Base-by-base conservation (phyloP, 495 filamentous ascomycete genomes). In the Wilcoxina mikolae region DNA sequence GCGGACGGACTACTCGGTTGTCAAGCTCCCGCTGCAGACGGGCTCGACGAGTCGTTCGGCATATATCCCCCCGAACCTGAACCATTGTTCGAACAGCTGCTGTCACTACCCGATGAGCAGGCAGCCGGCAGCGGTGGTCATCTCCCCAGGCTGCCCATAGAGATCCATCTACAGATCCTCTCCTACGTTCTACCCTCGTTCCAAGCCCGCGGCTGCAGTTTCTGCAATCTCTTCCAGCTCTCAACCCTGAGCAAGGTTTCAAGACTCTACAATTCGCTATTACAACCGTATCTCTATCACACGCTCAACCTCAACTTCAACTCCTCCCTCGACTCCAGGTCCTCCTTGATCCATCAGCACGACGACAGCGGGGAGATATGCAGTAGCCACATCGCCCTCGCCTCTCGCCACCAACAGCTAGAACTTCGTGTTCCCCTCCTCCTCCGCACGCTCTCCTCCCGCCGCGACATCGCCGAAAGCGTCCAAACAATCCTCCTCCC, bases 151-250 rank as follows among this genome's bases (percentile, higher is more conserved):
- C 39, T 65, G 4, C 62, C 62, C 25, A 39, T 55, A n/a, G 62
- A 65, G 45, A 64, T 65, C 1, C 62, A 65, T 25, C 41, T 64
- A 5, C 57, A 65, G 49, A 64, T 65, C 27, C 60, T 65, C 45
- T 48, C 51, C 35, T 44, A 53, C 17, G 20, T 64, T 0, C 43
- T 61, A 4, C 41, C 10, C 7, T 23, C 18, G 2, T 9, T 35
- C 23, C 12, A 41, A 20, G 26, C 26, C 17, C 9, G 15, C 4
- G 43, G 51, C 28, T 65, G 60, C 27, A 60, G 62, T 27, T 62
- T 64, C 43, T 65, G 60, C 43, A 28, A 60, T n/a, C 38, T 65
- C 15, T 65, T 65, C 27, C 44, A 56, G 23, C 23, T 64, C 26
- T 60, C 60, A 15, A 60, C 57, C 3, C 39, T 62, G 22, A 65